These are phyloP conservation scores for Millerago galiae DNA, from an alignment of 805 yeast genomes.

Conservation along the genomic window DNA sequence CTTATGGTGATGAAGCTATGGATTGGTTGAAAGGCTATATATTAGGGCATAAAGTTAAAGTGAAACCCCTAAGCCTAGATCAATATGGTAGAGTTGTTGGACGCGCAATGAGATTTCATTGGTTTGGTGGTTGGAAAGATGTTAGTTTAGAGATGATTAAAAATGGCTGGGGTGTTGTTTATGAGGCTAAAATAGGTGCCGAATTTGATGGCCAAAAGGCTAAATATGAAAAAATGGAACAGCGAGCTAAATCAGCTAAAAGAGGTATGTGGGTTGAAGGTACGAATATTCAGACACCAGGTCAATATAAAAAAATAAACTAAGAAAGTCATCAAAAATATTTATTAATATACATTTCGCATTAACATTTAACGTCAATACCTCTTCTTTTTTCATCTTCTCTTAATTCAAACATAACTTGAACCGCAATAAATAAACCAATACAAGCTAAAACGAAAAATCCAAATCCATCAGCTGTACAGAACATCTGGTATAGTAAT, in stretches of 20 bases:
- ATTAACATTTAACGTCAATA: constrained; percentile 64
- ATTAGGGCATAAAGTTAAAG: constrained; percentile 59
- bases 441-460: constrained; percentile 56
- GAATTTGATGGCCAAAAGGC: constrained; percentile 79
- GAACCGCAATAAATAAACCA: constrained; percentile 76
- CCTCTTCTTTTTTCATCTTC: constrained; percentile 83
- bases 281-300: constrained; percentile 58
- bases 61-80: constrained; percentile 76
- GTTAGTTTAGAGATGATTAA: constrained; percentile 84
- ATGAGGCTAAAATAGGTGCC: constrained; percentile 75
- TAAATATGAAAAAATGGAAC: constrained; percentile 54
- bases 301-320: constrained; percentile 58
- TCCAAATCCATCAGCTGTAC: constrained; percentile 58
- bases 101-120: constrained; percentile 45
- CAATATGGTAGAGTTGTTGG: constrained; percentile 89
- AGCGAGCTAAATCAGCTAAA: constrained; percentile 45
- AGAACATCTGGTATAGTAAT: constrained; percentile 63
- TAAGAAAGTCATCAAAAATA: not conserved
- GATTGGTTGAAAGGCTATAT: constrained; percentile 65
- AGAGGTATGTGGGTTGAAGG: constrained; percentile 67
- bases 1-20: constrained; percentile 78
- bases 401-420: constrained; percentile 90
- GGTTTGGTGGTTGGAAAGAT: constrained; percentile 62
- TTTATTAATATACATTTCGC: not conserved
- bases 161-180: constrained; percentile 79